Percentiles rank a stretch among this genome's conserved stretches.
These are phyloP conservation scores for Inga laurina DNA, from an alignment of 306 rosid species.

Conservation along the genomic window DNA sequence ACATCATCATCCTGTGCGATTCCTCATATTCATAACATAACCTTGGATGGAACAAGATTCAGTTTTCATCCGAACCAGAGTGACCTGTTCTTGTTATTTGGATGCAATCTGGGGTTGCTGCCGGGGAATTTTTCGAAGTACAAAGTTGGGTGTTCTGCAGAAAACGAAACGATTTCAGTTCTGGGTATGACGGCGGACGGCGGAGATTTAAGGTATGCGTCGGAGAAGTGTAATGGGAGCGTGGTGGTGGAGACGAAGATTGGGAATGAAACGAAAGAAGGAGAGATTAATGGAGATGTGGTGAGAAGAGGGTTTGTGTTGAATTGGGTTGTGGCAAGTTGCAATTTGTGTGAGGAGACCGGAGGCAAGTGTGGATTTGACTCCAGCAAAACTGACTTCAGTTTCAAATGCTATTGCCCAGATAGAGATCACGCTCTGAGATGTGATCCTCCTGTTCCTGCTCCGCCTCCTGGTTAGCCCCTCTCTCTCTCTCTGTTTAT, in stretches of 20 bases:
- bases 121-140: neutral
- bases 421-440: constrained; percentile 52
- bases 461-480: constrained; percentile 38
- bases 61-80: neutral
- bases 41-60: neutral
- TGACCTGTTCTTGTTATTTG: constrained; percentile 24
- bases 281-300: constrained; percentile 9
- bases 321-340: constrained; percentile 48
- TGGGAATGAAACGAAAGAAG: neutral
- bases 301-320: constrained; percentile 53
- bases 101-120: constrained; percentile 28
- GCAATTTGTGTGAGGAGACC: constrained; percentile 19
- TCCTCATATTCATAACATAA: constrained; percentile 5
- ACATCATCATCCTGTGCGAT: neutral
- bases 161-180: constrained; percentile 19
- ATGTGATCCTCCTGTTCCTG: constrained; percentile 34
- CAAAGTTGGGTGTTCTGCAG: constrained; percentile 33
- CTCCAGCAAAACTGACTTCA: rapidly evolving
- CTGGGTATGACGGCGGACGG: constrained; percentile 39
- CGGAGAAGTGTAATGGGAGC: constrained; percentile 18
- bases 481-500: neutral
- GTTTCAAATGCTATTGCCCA: constrained; percentile 53
- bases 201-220: neutral
- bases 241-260: constrained; percentile 17
- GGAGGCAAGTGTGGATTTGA: constrained; percentile 66